A percentile compares a stretch with the other conserved stretches of the same genome.
phyloP scores from a whole-genome alignment of 805 yeast genomes.

The Saccharomycopsis lassenensis region DNA sequence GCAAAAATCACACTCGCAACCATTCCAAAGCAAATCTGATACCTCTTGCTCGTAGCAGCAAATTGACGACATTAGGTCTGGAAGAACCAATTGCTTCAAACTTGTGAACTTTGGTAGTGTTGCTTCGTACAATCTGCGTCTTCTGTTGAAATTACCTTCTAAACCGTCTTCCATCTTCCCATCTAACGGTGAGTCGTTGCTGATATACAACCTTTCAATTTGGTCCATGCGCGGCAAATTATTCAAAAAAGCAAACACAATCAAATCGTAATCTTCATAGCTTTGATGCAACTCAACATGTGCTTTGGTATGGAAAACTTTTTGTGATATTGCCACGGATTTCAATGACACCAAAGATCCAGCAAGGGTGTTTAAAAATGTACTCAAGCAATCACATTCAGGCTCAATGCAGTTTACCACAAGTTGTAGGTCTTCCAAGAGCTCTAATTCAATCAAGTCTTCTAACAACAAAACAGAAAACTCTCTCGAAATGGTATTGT shows the following conservation, averaged over 20 bases:
- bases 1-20: slow-evolving; percentile 47
- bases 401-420: slow-evolving; percentile 42
- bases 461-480: slow-evolving; percentile 25
- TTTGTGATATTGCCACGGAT: slow-evolving; percentile 25
- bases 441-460: slow-evolving; percentile 23
- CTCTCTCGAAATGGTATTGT: slow-evolving; percentile 26
- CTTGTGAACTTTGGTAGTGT: slow-evolving; percentile 35
- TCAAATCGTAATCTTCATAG: slow-evolving; percentile 45
- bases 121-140: slow-evolving; percentile 39
- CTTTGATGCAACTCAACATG: slow-evolving; percentile 32
- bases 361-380: slow-evolving; percentile 30
- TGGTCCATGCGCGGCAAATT: slow-evolving; percentile 25
- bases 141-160: slow-evolving; percentile 61
- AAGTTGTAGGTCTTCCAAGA: slow-evolving; percentile 36
- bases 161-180: slow-evolving; percentile 53
- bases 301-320: slow-evolving; percentile 16
- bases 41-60: slow-evolving; percentile 62
- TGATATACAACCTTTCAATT: slow-evolving; percentile 36
- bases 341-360: slow-evolving; percentile 22
- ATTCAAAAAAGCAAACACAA: slow-evolving; percentile 32
- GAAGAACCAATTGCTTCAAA: slow-evolving; percentile 39
- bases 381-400: slow-evolving; percentile 35
- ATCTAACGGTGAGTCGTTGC: slow-evolving; percentile 47
- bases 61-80: slow-evolving; percentile 47
- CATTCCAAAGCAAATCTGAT: slow-evolving; percentile 68